phyloP scores from a whole-genome alignment of 1,284 basidiomycete genomes.

The Cystobasidium sp. region DNA sequence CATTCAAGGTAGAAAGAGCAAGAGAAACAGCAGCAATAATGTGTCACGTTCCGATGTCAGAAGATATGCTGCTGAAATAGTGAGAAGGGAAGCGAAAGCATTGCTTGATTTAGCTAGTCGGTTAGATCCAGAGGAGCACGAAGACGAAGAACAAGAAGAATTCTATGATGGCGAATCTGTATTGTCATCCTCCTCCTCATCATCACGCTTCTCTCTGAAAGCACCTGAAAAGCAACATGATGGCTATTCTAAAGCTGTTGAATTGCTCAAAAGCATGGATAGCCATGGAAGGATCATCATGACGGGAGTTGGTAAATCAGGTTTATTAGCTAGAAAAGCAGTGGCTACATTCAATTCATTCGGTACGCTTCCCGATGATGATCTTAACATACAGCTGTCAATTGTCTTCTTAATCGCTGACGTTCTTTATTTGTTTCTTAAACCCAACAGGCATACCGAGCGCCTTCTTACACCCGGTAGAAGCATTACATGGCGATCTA shows the following conservation, averaged over 20 bases:
- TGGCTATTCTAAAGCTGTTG: constrained; percentile 47
- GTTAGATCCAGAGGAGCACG: constrained; percentile 46
- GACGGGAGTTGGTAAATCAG: constrained; percentile 58
- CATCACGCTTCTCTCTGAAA: not conserved
- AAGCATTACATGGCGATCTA: constrained; percentile 59
- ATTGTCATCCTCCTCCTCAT: not conserved
- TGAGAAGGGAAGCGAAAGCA: constrained; percentile 53
- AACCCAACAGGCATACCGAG: constrained; percentile 54
- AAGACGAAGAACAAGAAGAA: constrained; percentile 43
- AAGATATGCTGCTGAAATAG: constrained; percentile 49
- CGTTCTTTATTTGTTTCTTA: not conserved
- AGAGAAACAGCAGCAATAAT: too few relatives aligned
- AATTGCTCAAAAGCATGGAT: constrained; percentile 46
- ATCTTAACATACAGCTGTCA: not conserved
- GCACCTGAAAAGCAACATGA: constrained; percentile 33
- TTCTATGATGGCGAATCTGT: not conserved
- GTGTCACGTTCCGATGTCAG: not conserved
- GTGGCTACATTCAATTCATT: constrained; percentile 54
- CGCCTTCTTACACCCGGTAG: constrained; percentile 57
- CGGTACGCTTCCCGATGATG: constrained; percentile 43
- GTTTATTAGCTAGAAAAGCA: constrained; percentile 52
- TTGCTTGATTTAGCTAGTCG: constrained; percentile 52
- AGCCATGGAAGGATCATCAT: constrained; percentile 56
- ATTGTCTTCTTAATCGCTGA: not conserved
- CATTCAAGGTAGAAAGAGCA: not conserved